phyloP scores from a whole-genome alignment of 257 asterid genomes.

The Paraleonurus japonicus region DNA sequence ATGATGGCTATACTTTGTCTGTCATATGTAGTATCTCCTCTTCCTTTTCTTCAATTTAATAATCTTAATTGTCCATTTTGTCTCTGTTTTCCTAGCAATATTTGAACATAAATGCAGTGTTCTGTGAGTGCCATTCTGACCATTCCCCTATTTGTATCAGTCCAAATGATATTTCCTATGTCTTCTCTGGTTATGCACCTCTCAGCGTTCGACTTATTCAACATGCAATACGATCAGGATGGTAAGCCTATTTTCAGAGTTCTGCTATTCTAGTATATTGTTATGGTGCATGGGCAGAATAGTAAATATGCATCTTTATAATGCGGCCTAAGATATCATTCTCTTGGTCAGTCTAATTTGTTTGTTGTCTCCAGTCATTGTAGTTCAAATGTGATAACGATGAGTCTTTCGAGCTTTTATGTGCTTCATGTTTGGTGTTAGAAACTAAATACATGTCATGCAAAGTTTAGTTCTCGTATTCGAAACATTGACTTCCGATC shows the following conservation, averaged over 20 bases:
- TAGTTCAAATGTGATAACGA: not conserved
- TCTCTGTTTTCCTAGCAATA: conserved; percentile 6
- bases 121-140: conserved; percentile 16
- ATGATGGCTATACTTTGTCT: not conserved
- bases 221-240: conserved; percentile 92
- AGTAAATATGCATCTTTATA: conserved; percentile 2
- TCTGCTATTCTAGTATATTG: conserved; percentile 1
- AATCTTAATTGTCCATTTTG: not conserved
- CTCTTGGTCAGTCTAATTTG: conserved; percentile 12
- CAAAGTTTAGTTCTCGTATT: not conserved
- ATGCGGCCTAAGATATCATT: conserved; percentile 2
- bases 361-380: not conserved
- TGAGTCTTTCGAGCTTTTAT: not conserved
- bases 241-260: conserved; percentile 53
- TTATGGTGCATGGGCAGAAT: conserved; percentile 10
- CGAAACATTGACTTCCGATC: not conserved
- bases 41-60: not conserved
- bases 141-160: conserved; percentile 35
- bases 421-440: not conserved
- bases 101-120: conserved; percentile 17
- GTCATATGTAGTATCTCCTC: not conserved
- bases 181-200: conserved; percentile 98
- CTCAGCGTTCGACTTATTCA: conserved; percentile 94
- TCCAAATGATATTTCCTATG: conserved; percentile 89
- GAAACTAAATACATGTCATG: not conserved